These are phyloP conservation scores for Penicillium sp. DNA, from an alignment of 2,329 filamentous ascomycete species.

Conservation along the genomic window DNA sequence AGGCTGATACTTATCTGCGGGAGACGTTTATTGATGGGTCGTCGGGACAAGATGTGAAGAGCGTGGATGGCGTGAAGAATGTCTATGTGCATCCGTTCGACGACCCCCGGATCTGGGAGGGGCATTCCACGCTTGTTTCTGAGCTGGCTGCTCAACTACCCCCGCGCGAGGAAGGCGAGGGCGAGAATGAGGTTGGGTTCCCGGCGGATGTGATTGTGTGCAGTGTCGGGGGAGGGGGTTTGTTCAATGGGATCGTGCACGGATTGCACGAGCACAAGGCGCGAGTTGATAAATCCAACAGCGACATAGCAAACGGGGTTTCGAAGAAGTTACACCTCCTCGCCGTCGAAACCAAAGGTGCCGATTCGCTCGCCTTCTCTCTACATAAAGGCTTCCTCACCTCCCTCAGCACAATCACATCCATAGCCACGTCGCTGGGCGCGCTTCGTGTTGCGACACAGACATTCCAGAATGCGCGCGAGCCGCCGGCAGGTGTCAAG, in stretches of 20 bases:
- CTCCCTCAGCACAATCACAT: slow-evolving; percentile 65
- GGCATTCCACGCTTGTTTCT: slow-evolving; percentile 30
- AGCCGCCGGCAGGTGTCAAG: slow-evolving; percentile 33
- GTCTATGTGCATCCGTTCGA: slow-evolving; percentile 38
- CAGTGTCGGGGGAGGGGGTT: slow-evolving; percentile 71
- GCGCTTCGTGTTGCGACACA: slow-evolving; percentile 60
- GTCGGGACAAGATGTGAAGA: not conserved
- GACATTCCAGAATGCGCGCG: slow-evolving; percentile 59
- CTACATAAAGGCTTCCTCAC: slow-evolving; percentile 53
- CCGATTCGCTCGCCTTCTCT: slow-evolving; percentile 62
- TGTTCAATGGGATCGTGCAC: slow-evolving; percentile 69
- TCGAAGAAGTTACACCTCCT: slow-evolving; percentile 46
- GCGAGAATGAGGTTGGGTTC: slow-evolving; percentile 16
- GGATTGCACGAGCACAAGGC: slow-evolving; percentile 46
- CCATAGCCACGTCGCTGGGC: slow-evolving; percentile 67
- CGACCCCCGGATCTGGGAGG: slow-evolving; percentile 34
- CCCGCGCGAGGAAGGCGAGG: slow-evolving; percentile 12
- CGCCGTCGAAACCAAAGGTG: slow-evolving; percentile 69
- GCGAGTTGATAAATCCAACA: not conserved
- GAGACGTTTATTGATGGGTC: slow-evolving; percentile 36
- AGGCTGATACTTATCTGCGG: slow-evolving; percentile 64
- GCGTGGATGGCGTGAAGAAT: slow-evolving; percentile 17
- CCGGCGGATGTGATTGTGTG: slow-evolving; percentile 68
- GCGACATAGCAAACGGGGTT: slow-evolving; percentile 16
- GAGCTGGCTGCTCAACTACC: slow-evolving; percentile 36